These are phyloP conservation scores for Phytophthora uliginosa DNA, from an alignment of 352 stramenopile genomes.

Conservation along the genomic window DNA sequence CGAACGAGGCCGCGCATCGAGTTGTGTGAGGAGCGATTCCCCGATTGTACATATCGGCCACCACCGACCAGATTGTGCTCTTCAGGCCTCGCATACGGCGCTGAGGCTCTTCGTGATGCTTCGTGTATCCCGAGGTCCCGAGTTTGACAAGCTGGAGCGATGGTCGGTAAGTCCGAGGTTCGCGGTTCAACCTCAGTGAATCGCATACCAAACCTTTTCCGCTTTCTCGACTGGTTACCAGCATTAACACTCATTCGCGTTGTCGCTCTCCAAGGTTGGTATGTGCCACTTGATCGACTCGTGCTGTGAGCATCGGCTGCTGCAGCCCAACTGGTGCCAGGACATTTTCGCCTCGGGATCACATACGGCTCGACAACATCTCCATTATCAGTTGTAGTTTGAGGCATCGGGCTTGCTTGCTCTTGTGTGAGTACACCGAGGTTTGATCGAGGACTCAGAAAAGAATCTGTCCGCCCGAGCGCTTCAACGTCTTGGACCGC, in stretches of 20 bases:
- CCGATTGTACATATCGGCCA: conserved; percentile 55
- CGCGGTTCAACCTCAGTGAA: conserved; percentile 24
- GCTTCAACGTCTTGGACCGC: conserved; percentile 1
- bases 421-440: background rate
- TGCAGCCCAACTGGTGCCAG: background rate
- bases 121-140: conserved; percentile 5
- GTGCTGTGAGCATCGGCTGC: background rate
- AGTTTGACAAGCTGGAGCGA: conserved; percentile 7
- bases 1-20: conserved; percentile 7
- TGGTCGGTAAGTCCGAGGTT: background rate
- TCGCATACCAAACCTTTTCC: conserved; percentile 15
- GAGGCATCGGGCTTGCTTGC: background rate
- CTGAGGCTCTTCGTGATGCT: background rate
- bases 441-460: background rate
- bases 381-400: background rate
- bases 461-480: conserved; percentile 1
- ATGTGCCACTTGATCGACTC: background rate
- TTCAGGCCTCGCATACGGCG: conserved; percentile 4
- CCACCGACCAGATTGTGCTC: conserved; percentile 31
- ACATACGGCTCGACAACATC: conserved; percentile 23
- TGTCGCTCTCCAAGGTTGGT: background rate
- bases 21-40: conserved; percentile 32
- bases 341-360: conserved; percentile 46
- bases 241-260: background rate
- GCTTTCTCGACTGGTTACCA: conserved; percentile 1